Evolutionary conservation across 768 basidiomycete species (phyloP), one percentile per base, ranked within the genome.

Genomic region (Lactarius indigo): DNA sequence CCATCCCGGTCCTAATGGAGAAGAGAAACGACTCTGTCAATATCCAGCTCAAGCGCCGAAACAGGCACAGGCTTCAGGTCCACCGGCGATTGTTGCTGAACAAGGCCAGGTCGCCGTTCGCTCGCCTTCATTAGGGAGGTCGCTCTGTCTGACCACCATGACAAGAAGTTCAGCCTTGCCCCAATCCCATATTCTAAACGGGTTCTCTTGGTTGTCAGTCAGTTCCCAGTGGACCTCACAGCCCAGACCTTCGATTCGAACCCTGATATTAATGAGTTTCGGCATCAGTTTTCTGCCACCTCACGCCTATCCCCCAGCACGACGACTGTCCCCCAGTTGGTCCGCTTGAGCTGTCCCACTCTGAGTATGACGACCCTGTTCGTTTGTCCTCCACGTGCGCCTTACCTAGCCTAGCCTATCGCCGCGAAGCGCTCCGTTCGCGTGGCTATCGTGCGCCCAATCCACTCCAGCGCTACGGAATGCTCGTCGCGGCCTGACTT

Each of bases 361-460:
- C 62, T 59, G 52, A 37, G 26, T 26, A 52, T 23, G 20, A 63
- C 23, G 20, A 31, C 23, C 3, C 1, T 35, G n/a, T 44, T 63
- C 52, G 30, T 50, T 52, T 20, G 52, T 37, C 39, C 18, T 59
- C 35, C 66, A 59, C 35, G 60, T 61, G 60, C n/a, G 41, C 33
- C 28, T 54, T 28, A 50, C 39, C 50, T 41, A 54, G 61, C 8
- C 1, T 35, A 30, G 39, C 39, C 52, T 28, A 52, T 52, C 26
- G 4, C 20, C 20, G 20, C 12, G n/a, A 28, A 17, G 42, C 7
- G 47, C 50, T 33, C 17, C 35, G 23, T 35, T 54, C 63, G 66
- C 63, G 66, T 68, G 66, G 62, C 41, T 15, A n/a, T 55, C 62
- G 44, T 67, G 54, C 63, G 62, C 50, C 62, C 39, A 39, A 37